Percentiles rank a stretch among this genome's conserved stretches.
phyloP scores from a whole-genome alignment of 768 basidiomycete species.

The Lanmaoa rubissima region DNA sequence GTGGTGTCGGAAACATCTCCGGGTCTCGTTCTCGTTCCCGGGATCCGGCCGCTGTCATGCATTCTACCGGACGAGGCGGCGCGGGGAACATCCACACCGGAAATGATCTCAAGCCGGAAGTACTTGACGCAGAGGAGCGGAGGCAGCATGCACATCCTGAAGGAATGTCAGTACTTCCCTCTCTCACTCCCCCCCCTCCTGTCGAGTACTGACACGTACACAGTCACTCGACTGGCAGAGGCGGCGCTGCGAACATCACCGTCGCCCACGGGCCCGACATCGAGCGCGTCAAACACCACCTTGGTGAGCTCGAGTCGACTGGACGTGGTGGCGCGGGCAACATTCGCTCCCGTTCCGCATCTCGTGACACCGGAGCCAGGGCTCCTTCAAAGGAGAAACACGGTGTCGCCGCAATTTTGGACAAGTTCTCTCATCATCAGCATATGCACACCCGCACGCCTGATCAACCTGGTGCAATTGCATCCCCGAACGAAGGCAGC shows the following conservation, averaged over 20 bases:
- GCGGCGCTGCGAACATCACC: slow-evolving; percentile 63
- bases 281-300: slow-evolving; percentile 31
- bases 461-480: background rate
- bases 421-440: slow-evolving; percentile 29
- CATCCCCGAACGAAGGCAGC: background rate
- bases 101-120: slow-evolving; percentile 16
- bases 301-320: slow-evolving; percentile 36
- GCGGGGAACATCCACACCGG: slow-evolving; percentile 53
- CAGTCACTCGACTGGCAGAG: slow-evolving; percentile 68
- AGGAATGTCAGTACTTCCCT: slow-evolving; percentile 40
- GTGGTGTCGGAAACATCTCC: slow-evolving; percentile 62
- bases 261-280: slow-evolving; percentile 35
- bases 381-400: slow-evolving; percentile 30
- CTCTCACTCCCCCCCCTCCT: no score
- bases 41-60: slow-evolving; percentile 34
- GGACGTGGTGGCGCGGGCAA: slow-evolving; percentile 68
- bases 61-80: slow-evolving; percentile 64
- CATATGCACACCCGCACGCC: background rate
- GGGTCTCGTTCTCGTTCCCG: slow-evolving; percentile 50
- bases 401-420: slow-evolving; percentile 30
- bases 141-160: slow-evolving; percentile 31
- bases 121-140: slow-evolving; percentile 36
- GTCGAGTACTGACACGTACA: background rate
- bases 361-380: slow-evolving; percentile 28
- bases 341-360: slow-evolving; percentile 43